Evolutionary conservation across 345 rosid species (phyloP).

Genomic region (Hirschfeldia incana): DNA sequence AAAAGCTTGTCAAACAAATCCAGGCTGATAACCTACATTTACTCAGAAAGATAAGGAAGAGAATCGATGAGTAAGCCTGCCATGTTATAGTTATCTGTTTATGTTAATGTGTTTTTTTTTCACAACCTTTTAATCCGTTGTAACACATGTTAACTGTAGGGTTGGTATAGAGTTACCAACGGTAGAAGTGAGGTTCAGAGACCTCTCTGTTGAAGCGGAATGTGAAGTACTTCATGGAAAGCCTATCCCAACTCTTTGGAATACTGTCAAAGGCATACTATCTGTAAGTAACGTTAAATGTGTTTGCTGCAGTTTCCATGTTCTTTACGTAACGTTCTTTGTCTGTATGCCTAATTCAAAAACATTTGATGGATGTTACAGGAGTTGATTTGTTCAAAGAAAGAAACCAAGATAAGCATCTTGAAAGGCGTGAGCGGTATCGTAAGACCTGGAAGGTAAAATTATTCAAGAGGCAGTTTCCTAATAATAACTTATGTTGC

Average conservation of each 20-base stretch:
- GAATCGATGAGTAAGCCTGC: conserved; percentile 54
- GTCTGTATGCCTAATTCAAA: neutral
- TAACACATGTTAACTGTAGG: conserved; percentile 28
- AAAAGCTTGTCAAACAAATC: conserved; percentile 52
- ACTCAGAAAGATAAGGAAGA: conserved; percentile 45
- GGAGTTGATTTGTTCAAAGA: conserved; percentile 29
- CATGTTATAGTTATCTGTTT: neutral
- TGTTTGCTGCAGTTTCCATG: neutral
- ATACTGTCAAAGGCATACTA: conserved; percentile 28
- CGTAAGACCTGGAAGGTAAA: conserved; percentile 48
- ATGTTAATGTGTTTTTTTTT: neutral
- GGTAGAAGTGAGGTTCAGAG: conserved; percentile 48
- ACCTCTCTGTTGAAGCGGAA: conserved; percentile 44
- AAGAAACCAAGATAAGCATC: conserved; percentile 48
- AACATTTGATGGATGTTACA: conserved; percentile 18
- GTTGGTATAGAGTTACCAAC: conserved; percentile 45
- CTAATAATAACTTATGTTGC: neutral
- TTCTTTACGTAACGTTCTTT: neutral
- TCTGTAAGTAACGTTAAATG: conserved; percentile 24
- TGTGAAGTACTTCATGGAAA: conserved; percentile 46
- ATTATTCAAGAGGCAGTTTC: neutral
- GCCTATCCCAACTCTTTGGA: conserved; percentile 57
- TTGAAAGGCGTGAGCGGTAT: conserved; percentile 62
- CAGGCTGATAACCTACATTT: conserved; percentile 54
- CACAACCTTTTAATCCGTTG: neutral